Evolutionary conservation across 2,329 filamentous ascomycete species (phyloP), one percentile per base, ranked within the genome.

Genomic region (Plectosphaerella cucumerina): DNA sequence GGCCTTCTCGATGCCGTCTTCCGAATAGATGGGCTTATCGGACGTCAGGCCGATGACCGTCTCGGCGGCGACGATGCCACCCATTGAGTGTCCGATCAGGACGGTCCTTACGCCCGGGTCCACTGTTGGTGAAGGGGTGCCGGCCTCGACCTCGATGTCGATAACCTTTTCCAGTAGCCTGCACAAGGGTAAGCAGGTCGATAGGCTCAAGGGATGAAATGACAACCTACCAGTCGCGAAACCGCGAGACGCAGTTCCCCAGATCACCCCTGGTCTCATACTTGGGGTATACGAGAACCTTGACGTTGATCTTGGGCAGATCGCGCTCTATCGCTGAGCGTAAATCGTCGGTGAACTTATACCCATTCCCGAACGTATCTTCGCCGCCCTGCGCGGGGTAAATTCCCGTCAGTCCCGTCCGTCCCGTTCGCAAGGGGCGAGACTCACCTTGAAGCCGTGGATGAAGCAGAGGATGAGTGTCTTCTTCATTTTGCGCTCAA

Each of bases 161-260:
- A 97, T 97, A 60, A 97, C 89, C 61, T 89, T 89, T 65, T 97
- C 87, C 58, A 92, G 84, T 15, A 97, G 82, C 90, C 87, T 90
- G 51, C 8, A 49, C 9, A 23, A 18, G 41, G 44, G 14, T 43
- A 37, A 20, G 10, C 6, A 31, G 37, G 22, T 11, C 12, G 26
- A 31, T 11, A 11, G 12, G 9, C 12, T 8, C 26, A 8, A 31
- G 26, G 26, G 23, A 26, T n/a, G 45, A 26, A n/a, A n/a, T 21
- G 23, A 31, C 23, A 18, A 47, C 71, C 55, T 65, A 85, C 87
- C 89, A 94, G 70, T 89, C 85, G 57, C 85, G 83, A 69, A 94
- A 92, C 23, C 82, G 77, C 53, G 75, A 74, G 53, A 93, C 88
- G 64, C 85, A 88, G 54, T 86, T 80, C 44, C 77, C 73, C 45